These are phyloP conservation scores for Fraxinus cuspidata DNA, from an alignment of 257 asterid species.

Conservation along the genomic window DNA sequence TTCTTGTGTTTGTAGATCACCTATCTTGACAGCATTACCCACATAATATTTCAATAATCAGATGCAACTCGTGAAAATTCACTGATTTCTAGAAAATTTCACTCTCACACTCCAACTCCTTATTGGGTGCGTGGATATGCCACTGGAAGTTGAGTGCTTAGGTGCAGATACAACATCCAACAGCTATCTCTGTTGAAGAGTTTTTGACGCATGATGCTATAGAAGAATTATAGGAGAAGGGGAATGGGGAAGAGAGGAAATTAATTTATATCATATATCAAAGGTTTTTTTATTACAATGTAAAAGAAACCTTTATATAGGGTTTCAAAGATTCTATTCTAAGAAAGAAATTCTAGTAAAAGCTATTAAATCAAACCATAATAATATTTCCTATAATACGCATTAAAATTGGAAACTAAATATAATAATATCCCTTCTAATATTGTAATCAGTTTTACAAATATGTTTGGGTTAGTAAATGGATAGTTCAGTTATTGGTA, in stretches of 20 bases:
- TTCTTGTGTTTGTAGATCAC: not conserved
- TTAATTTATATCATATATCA: no score
- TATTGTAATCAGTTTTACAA: not conserved
- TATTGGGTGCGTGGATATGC: not conserved
- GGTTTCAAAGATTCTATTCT: no score
- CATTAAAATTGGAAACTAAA: no score
- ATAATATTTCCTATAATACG: no score
- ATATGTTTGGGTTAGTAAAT: not conserved
- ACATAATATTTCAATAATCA: not conserved
- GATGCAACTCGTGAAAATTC: not conserved
- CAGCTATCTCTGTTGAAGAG: not conserved
- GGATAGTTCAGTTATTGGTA: not conserved
- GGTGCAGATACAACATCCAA: not conserved
- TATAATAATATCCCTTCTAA: no score
- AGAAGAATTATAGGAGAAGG: no score
- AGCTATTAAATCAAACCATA: no score
- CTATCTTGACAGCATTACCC: not conserved
- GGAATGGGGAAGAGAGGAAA: no score
- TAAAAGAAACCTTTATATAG: no score
- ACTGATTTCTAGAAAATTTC: not conserved
- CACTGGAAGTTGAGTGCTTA: not conserved
- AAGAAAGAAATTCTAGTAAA: no score
- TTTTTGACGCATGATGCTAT: no score
- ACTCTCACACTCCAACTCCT: not conserved
- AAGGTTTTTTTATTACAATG: no score